Evolutionary conservation across 2,329 filamentous ascomycete genomes (phyloP), one percentile per base, ranked within the genome.

Genomic region (Trichoderma oligosporum): DNA sequence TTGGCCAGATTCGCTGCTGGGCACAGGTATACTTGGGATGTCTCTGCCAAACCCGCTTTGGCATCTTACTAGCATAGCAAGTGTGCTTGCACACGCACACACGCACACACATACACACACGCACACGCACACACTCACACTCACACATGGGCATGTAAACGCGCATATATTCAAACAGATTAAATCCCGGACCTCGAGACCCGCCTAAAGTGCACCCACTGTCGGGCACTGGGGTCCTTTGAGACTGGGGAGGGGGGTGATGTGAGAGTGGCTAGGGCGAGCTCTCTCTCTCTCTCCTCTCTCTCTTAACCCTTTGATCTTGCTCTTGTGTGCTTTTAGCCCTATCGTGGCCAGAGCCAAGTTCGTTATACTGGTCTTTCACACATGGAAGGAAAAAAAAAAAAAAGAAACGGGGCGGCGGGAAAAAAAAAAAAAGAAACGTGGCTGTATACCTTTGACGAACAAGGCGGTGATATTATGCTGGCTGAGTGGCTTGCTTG

Each of bases 401-500:
- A n/a, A n/a, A n/a, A n/a, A n/a, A n/a, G n/a, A n/a, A n/a, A n/a
- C n/a, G n/a, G n/a, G n/a, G n/a, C n/a, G n/a, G n/a, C n/a, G n/a
- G n/a, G n/a, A n/a, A n/a, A n/a, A n/a, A n/a, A n/a, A n/a, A n/a
- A n/a, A n/a, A n/a, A n/a, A 56, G 31, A 56, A 33, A 39, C 49
- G 57, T 59, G 57, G 57, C 57, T 56, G 57, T 52, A 59, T 56
- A 16, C 52, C 56, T 55, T 33, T 44, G 16, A 38, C 44, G 44
- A 25, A 25, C 44, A 35, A 35, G 44, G 51, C 44, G 57, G 57
- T 49, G 51, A 56, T 59, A 45, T 36, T 33, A 16, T 25, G 44
- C 52, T 59, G 42, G 44, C 27, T 49, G 44, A 59, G 51, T n/a
- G n/a, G n/a, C 38, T 56, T 51, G 57, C 51, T 56, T 59, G 57